A percentile compares a stretch with the other conserved stretches of the same genome.
Evolutionary conservation across 2,329 filamentous ascomycete genomes (phyloP).

Genomic region (Calonectria pteridis): DNA sequence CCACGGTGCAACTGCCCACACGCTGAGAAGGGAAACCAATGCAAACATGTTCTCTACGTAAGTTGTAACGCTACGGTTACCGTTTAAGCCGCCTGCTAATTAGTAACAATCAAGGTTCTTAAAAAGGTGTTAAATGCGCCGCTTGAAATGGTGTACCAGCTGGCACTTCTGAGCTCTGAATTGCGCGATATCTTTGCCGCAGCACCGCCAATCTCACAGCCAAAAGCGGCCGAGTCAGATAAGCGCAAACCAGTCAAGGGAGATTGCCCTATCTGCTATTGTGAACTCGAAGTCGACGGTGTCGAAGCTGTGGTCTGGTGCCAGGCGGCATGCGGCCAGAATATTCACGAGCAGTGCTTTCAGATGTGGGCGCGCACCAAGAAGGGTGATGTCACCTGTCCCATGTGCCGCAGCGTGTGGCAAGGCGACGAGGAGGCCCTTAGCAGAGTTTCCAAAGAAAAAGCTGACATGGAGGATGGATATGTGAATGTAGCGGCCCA

Average conservation of each 20-base stretch:
- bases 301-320: conserved; percentile 62
- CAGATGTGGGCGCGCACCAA: conserved; percentile 66
- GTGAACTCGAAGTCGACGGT: conserved; percentile 54
- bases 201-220: conserved; percentile 63
- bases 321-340: conserved; percentile 65
- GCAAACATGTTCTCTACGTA: conserved; percentile 75
- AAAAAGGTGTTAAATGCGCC: conserved; percentile 70
- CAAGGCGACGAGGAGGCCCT: conserved; percentile 57
- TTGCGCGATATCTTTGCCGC: conserved; percentile 68
- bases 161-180: conserved; percentile 70
- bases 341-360: conserved; percentile 67
- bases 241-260: conserved; percentile 64
- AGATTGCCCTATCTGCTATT: conserved; percentile 71
- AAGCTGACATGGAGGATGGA: conserved; percentile 60
- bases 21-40: conserved; percentile 65
- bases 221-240: conserved; percentile 44
- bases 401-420: conserved; percentile 72
- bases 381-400: conserved; percentile 64
- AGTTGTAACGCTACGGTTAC: conserved; percentile 19
- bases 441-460: conserved; percentile 57
- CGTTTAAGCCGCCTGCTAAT: not conserved
- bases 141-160: conserved; percentile 69
- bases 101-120: conserved; percentile 59
- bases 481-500: conserved; percentile 73
- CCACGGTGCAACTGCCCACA: conserved; percentile 70